Conservation (phyloP, 2,329 filamentous ascomycete species). For the Colletotrichum echinochloae region DNA sequence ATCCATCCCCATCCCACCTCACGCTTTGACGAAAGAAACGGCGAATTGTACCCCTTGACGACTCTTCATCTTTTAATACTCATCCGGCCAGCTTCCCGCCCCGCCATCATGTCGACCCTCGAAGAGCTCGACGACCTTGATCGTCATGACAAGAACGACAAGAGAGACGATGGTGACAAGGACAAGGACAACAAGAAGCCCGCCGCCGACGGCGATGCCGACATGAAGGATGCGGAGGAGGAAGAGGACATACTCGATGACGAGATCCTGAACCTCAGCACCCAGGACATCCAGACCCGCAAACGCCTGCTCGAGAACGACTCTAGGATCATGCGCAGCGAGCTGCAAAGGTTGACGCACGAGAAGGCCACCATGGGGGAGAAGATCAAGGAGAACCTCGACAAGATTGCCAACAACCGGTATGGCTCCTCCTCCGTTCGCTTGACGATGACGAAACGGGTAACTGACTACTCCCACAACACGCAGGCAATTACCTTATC, state of each 20-base stretch:
- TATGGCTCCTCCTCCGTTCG: conserved; percentile 56
- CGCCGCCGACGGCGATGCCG: conserved; percentile 75
- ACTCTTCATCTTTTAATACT: conserved; percentile 13
- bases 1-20: conserved; percentile 10
- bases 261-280: conserved; percentile 92
- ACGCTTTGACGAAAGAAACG: conserved; percentile 18
- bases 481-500: conserved; percentile 91
- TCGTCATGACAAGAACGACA: conserved; percentile 81
- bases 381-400: conserved; percentile 98
- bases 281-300: conserved; percentile 92
- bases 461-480: conserved; percentile 42
- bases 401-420: conserved; percentile 99
- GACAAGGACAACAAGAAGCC: conserved; percentile 55
- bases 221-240: conserved; percentile 87
- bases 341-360: conserved; percentile 91
- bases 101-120: conserved; percentile 81
- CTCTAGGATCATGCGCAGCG: conserved; percentile 98
- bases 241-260: conserved; percentile 88
- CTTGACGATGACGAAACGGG: conserved; percentile 10
- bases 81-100: conserved; percentile 17
- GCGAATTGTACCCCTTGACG: conserved; percentile 6
- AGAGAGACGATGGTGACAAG: conserved; percentile 54
- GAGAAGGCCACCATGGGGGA: conserved; percentile 97
- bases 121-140: conserved; percentile 93
- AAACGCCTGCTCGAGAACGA: conserved; percentile 96